These are phyloP conservation scores for Mallotus repandus DNA, from an alignment of 441 rosid species.

Conservation along the genomic window DNA sequence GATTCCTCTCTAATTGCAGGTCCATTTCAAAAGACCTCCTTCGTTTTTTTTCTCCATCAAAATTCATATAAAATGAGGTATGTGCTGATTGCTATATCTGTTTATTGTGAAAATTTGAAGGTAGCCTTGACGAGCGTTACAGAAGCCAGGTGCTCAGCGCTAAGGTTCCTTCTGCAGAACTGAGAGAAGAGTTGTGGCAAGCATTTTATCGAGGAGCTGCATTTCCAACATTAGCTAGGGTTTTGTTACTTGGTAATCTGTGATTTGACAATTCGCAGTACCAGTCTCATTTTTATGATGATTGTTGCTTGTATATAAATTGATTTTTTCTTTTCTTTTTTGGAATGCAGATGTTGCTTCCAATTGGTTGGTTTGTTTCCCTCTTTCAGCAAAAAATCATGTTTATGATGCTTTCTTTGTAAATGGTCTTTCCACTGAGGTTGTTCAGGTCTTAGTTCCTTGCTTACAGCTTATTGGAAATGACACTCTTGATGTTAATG, in stretches of 20 bases:
- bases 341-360: conserved; percentile 74
- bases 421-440: conserved; percentile 62
- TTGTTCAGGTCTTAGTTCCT: conserved; percentile 81
- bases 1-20: conserved; percentile 63
- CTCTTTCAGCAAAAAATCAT: conserved; percentile 65
- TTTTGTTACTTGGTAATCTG: conserved; percentile 58
- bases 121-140: conserved; percentile 48
- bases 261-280: background rate
- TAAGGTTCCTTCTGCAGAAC: conserved; percentile 43
- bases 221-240: conserved; percentile 65
- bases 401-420: conserved; percentile 81
- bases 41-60: background rate
- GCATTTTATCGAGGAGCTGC: conserved; percentile 74
- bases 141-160: conserved; percentile 54
- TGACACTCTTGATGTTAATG: conserved; percentile 41
- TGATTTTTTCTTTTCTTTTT: conserved; percentile 12
- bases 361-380: conserved; percentile 89
- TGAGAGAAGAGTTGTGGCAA: conserved; percentile 52
- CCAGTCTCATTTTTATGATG: conserved; percentile 4
- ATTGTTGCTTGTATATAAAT: conserved; percentile 7
- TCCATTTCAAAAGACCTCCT: conserved; percentile 3
- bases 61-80: background rate
- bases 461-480: conserved; percentile 43
- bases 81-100: background rate
- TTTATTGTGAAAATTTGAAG: conserved; percentile 34